These are phyloP conservation scores for Lumnitzera littorea DNA, from an alignment of 345 rosid genomes.

Conservation along the genomic window DNA sequence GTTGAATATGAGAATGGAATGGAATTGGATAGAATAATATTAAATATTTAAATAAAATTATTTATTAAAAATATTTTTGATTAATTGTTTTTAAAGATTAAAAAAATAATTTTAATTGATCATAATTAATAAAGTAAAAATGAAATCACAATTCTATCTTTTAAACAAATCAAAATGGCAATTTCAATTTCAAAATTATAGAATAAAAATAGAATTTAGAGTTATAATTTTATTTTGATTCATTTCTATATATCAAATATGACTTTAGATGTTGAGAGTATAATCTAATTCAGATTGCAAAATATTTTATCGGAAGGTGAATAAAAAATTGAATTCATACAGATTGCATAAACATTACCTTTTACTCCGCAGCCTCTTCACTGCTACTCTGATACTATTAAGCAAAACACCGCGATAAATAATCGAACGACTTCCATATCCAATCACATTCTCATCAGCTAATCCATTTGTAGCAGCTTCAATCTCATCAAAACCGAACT, in stretches of 20 bases:
- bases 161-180: too few relatives aligned
- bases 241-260: neutral
- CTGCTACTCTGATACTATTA: slow-evolving; percentile 40
- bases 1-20: too few relatives aligned
- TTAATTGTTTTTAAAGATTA: too few relatives aligned
- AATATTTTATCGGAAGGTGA: neutral
- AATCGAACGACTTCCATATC: slow-evolving; percentile 36
- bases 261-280: neutral
- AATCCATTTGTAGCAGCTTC: slow-evolving; percentile 44
- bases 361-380: slow-evolving; percentile 37
- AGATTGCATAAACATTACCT: slow-evolving; percentile 21
- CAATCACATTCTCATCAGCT: slow-evolving; percentile 40
- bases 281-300: neutral
- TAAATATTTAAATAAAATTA: too few relatives aligned
- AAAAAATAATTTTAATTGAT: too few relatives aligned
- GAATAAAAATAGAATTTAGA: too few relatives aligned
- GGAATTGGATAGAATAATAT: too few relatives aligned
- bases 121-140: too few relatives aligned
- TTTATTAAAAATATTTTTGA: too few relatives aligned
- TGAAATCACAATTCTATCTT: too few relatives aligned
- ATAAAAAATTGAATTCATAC: neutral
- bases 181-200: too few relatives aligned
- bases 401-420: slow-evolving; percentile 45
- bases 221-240: too few relatives aligned
- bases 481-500: slow-evolving; percentile 37